These are phyloP conservation scores for Russula foetens DNA, from an alignment of 768 basidiomycete genomes.

Conservation along the genomic window DNA sequence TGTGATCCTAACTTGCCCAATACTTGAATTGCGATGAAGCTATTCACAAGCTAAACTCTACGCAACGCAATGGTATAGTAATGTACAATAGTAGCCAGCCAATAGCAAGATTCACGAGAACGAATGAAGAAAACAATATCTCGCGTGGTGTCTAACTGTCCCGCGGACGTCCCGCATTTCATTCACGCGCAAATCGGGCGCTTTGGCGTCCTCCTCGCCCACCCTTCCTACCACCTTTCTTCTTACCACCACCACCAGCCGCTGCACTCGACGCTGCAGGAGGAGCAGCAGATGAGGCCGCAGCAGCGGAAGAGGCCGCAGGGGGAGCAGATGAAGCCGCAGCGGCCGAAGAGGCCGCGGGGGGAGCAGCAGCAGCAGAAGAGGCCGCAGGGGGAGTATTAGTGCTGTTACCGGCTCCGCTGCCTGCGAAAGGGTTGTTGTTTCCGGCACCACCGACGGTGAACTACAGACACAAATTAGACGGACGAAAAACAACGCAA, in stretches of 20 bases:
- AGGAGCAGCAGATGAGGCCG: neutral
- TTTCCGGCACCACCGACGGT: neutral
- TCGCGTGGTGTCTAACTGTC: neutral
- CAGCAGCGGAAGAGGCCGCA: neutral
- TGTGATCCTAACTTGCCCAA: constrained; percentile 17
- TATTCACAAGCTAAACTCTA: constrained; percentile 10
- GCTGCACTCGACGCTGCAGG: neutral
- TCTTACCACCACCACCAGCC: neutral
- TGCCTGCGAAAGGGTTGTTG: neutral
- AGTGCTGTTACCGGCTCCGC: neutral
- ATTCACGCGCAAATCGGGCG: constrained; percentile 14
- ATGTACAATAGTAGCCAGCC: neutral
- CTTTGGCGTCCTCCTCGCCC: neutral
- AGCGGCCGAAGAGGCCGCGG: neutral
- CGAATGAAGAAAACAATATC: neutral
- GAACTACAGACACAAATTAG: constrained; percentile 7
- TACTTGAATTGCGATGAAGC: constrained; percentile 10
- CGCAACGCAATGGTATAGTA: constrained; percentile 10
- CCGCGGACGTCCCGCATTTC: neutral
- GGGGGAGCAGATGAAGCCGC: no score
- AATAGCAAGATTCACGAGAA: constrained; percentile 3
- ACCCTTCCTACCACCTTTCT: neutral
- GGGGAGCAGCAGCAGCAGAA: constrained; percentile 10
- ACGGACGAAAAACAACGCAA: neutral
- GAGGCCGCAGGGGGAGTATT: neutral